These are phyloP conservation scores for Linum lewisii DNA, from an alignment of 345 rosid genomes.

Conservation along the genomic window DNA sequence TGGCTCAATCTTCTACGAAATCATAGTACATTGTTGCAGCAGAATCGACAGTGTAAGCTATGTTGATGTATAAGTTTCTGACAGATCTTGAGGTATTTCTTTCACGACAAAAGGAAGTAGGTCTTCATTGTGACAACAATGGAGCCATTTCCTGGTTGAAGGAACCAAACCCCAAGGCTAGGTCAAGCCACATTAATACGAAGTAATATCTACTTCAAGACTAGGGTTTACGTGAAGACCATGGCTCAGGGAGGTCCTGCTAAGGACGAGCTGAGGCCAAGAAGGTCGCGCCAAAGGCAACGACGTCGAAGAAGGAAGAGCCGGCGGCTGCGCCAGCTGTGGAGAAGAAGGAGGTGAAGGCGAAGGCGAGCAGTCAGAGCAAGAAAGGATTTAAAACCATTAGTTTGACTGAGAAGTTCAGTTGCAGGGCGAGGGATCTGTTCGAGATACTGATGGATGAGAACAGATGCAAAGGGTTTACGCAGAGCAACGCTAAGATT, in stretches of 20 bases:
- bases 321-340: slow-evolving; percentile 13
- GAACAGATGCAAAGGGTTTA: slow-evolving; percentile 90
- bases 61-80: too few species aligned
- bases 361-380: slow-evolving; percentile 13
- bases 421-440: slow-evolving; percentile 69
- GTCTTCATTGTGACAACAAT: too few species aligned
- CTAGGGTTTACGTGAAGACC: slow-evolving; percentile 51
- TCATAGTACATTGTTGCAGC: too few species aligned
- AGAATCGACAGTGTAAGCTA: too few species aligned
- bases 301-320: slow-evolving; percentile 17
- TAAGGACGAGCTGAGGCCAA: slow-evolving; percentile 62
- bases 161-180: too few species aligned
- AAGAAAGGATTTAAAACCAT: slow-evolving; percentile 63
- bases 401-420: slow-evolving; percentile 72
- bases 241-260: slow-evolving; percentile 91
- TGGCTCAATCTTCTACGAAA: too few species aligned
- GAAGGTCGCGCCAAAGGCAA: slow-evolving; percentile 46
- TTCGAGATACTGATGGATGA: slow-evolving; percentile 97
- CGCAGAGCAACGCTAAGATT: slow-evolving; percentile 85
- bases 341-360: slow-evolving; percentile 35
- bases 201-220: too few species aligned
- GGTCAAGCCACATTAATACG: too few species aligned
- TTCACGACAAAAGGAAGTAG: too few species aligned
- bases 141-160: too few species aligned
- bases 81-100: too few species aligned